Evolutionary conservation across 2,329 filamentous ascomycete genomes (phyloP), one percentile per base, ranked within the genome.

Genomic region (Sclerotinia trifoliorum): DNA sequence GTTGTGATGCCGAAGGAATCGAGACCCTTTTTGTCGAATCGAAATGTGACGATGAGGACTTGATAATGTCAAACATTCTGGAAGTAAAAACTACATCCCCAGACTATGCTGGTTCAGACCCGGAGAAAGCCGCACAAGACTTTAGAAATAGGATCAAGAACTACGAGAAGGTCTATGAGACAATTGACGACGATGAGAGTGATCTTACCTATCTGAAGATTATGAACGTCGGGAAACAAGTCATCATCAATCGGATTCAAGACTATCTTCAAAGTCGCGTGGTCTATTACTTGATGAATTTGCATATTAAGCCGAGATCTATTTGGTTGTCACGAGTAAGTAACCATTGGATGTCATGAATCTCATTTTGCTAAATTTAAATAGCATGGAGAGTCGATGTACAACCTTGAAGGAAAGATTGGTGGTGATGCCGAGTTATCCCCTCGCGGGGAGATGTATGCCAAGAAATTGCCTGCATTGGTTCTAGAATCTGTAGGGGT

Each of bases 1-100:
- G 86, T 60, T 95, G 94, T 78, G 83, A 85, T 10, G 83, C 85
- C 17, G 88, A 94, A 72, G 88, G 89, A 66, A 89, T 98, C 70
- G 93, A 97, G 78, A 94, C 96, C 13, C 83, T 99, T 60, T 99
- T 96, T 74, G 95, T 99, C 60, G 95, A 99, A 83, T 96, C 92
- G 74, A 96, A 95, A 78, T 99, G 95, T 79, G 94, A 99, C 77
- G 90, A 97, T 74, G 94, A 98, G 78, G 90, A 94, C 56, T 83
- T 98, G 73, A 97, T 99, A 81, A 97, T 97, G 93, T 92, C 89
- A 83, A 99, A 99, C 79, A 97, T 99, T 73, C 88, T 94, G 73
- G 94, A 97, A 78, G 95, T 99, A 76, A 99, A 99, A 84, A 94
- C 93, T 2, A 96, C 93, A 35, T 96, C 92, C 68, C 95, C 95